A percentile compares a stretch with the other conserved stretches of the same genome.
These are phyloP conservation scores for Lactifluus subvellereus DNA, from an alignment of 768 basidiomycete species.

Conservation along the genomic window DNA sequence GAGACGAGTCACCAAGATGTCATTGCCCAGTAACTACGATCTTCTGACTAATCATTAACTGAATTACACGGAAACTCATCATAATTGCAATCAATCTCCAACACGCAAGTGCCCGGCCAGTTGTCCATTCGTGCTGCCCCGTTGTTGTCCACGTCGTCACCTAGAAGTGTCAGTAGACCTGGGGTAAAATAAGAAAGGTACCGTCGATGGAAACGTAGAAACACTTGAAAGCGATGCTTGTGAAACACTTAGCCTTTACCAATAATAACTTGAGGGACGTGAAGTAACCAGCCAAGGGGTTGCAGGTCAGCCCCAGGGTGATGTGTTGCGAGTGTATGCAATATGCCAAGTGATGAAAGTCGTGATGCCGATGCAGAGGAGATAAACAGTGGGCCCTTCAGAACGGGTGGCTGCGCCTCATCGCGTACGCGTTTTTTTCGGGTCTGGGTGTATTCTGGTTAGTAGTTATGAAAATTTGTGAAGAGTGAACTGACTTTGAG, in stretches of 20 bases:
- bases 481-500: conserved; percentile 6
- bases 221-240: not conserved
- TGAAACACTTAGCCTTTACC: conserved; percentile 22
- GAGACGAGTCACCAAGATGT: not conserved
- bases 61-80: not conserved
- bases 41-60: not conserved
- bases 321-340: not conserved
- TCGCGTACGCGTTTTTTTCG: conserved; percentile 19
- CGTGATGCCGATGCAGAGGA: not conserved
- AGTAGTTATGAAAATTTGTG: not conserved
- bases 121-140: not conserved
- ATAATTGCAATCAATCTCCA: not conserved
- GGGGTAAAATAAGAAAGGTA: conserved; percentile 8
- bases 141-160: not conserved
- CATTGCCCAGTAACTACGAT: not conserved
- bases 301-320: not conserved
- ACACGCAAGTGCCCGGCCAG: not conserved
- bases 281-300: not conserved
- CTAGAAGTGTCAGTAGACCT: conserved; percentile 16
- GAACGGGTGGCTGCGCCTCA: not conserved
- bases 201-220: conserved; percentile 5
- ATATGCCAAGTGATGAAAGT: not conserved
- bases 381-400: not conserved
- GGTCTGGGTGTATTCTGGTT: not conserved
- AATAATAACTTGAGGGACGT: not conserved